Evolutionary conservation across 352 stramenopile genomes (phyloP), one percentile per base, ranked within the genome.

Genomic region (Globisporangium emineosum): DNA sequence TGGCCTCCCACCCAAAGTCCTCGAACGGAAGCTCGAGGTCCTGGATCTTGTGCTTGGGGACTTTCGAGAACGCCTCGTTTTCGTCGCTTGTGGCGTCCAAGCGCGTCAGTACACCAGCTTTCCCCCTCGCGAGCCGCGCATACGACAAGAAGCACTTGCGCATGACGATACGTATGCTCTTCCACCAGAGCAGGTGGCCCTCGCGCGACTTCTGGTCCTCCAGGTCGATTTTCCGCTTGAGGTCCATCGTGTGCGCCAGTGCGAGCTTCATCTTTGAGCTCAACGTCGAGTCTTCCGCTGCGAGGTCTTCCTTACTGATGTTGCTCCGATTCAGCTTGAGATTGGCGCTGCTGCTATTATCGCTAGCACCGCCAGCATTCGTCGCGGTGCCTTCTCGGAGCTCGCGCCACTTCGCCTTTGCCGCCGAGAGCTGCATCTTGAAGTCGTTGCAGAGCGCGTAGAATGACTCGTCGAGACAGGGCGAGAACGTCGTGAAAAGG

Each of bases 141-240:
- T 89, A 90, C 55, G 84, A 91, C 9, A 89, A 10, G 43, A 93
- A 93, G 56, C 80, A 91, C 62, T 93, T 93, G 25, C 82, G 72
- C 66, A 91, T 75, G n/a, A 91, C 75, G 54, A 93, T 85, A 23
- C 84, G 82, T 12, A 73, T 40, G 65, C 78, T 84, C 54, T 90
- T 90, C 69, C 77, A 78, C 84, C 84, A 93, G 12, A 90, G 57
- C 40, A 75, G 29, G 59, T 93, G 82, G 3, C 81, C 81, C 30
- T 93, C 84, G 21, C 79, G 79, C 9, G 82, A 74, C 32, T 85
- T 82, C 19, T 67, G 42, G 55, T 90, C 78, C 35, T 91, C 84
- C 7, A 51, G 21, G 35, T 93, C 82, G 47, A 93, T 66, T 15
- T 75, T 71, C 30, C 77, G 71, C 70, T 93, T 93, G n/a, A 93